Percentiles rank a stretch among this genome's conserved stretches.
Evolutionary conservation across 768 basidiomycete genomes (phyloP).

Genomic region (Termitomyces sp.): DNA sequence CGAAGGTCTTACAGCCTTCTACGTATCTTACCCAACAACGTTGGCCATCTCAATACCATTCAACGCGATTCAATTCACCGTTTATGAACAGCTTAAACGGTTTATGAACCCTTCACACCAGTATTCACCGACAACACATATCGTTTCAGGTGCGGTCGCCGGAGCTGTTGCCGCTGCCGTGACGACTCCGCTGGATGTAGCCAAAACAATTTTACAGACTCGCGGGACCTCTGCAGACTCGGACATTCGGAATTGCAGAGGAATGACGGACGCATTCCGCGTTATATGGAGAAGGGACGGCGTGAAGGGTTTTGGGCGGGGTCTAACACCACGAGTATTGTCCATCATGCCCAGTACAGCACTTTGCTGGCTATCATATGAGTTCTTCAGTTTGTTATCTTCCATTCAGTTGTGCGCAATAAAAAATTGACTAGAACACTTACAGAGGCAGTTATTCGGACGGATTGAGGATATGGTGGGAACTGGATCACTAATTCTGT

Average conservation of each 20-base stretch:
- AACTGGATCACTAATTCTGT: constrained; percentile 2
- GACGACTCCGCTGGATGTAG: constrained; percentile 95
- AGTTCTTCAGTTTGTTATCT: constrained; percentile 88
- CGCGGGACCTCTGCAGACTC: constrained; percentile 84
- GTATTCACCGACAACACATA: constrained; percentile 94
- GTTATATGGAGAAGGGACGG: constrained; percentile 90
- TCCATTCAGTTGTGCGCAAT: constrained; percentile 8
- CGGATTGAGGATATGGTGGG: constrained; percentile 27
- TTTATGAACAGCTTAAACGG: constrained; percentile 90
- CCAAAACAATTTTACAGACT: constrained; percentile 96
- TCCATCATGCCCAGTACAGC: constrained; percentile 98
- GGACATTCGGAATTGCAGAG: constrained; percentile 79
- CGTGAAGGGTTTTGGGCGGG: constrained; percentile 78
- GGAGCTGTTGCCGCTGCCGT: constrained; percentile 94
- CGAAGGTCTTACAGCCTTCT: constrained; percentile 91
- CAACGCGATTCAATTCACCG: constrained; percentile 96
- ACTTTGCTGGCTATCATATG: constrained; percentile 95
- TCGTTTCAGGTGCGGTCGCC: constrained; percentile 86
- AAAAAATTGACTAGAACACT: constrained; percentile 10
- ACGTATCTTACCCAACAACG: constrained; percentile 98
- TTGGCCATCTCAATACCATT: constrained; percentile 96
- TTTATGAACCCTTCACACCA: constrained; percentile 79
- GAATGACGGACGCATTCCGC: constrained; percentile 84
- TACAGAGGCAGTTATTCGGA: constrained; percentile 66
- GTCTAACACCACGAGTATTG: constrained; percentile 86